A percentile compares a stretch with the other conserved stretches of the same genome.
Evolutionary conservation across 2,329 filamentous ascomycete genomes (phyloP).

Genomic region (Dothiorella sarmentorum): DNA sequence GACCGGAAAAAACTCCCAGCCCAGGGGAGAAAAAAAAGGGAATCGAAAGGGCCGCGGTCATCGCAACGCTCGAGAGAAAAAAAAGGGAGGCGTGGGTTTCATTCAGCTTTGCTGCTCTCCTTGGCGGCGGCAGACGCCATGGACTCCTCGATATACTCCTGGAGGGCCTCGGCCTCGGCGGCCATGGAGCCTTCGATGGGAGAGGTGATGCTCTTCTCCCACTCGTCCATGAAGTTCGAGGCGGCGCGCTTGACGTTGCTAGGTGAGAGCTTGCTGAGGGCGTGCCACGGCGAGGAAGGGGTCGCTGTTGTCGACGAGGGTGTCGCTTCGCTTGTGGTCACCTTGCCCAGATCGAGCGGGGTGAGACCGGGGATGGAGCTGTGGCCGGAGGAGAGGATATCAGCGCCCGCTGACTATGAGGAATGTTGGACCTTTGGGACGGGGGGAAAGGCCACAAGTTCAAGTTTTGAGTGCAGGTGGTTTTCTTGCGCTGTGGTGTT

Average conservation of each 20-base stretch:
- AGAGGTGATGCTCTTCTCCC: slow-evolving; percentile 60
- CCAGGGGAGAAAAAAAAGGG: too few species aligned
- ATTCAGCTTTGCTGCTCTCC: slow-evolving; percentile 6
- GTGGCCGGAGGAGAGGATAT: background rate
- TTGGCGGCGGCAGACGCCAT: background rate
- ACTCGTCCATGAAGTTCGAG: slow-evolving; percentile 83
- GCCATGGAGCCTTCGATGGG: slow-evolving; percentile 11
- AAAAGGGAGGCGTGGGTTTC: too few species aligned
- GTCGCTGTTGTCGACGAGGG: slow-evolving; percentile 26
- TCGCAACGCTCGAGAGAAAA: too few species aligned
- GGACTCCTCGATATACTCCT: slow-evolving; percentile 3
- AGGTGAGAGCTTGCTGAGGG: slow-evolving; percentile 68
- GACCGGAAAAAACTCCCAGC: too few species aligned
- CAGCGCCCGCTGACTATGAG: background rate
- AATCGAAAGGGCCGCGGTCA: too few species aligned
- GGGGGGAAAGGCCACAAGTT: slow-evolving; percentile 18
- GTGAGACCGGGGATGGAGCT: slow-evolving; percentile 13
- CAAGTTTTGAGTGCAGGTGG: slow-evolving; percentile 7
- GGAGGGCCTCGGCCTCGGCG: slow-evolving; percentile 9
- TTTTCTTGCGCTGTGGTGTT: background rate
- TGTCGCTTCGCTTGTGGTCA: background rate
- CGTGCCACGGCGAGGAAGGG: slow-evolving; percentile 57
- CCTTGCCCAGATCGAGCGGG: slow-evolving; percentile 14
- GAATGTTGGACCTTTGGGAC: slow-evolving; percentile 32
- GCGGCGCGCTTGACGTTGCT: slow-evolving; percentile 78